Evolutionary conservation across 73 alveolate genomes (phyloP), one percentile per base, ranked within the genome.

Genomic region (Paramecium octaurelia): DNA sequence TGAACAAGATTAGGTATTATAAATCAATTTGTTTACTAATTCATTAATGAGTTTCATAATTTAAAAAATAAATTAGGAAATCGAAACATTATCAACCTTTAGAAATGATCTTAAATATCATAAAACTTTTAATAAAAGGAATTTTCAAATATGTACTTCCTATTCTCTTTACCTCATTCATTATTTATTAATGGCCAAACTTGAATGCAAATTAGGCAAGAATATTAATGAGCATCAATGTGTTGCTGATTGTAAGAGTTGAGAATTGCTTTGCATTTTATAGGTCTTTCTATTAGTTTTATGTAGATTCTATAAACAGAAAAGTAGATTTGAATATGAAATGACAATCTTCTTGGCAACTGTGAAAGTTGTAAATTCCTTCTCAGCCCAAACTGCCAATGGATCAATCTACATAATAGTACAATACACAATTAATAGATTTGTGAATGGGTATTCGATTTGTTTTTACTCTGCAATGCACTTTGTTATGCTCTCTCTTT

Each of bases 381-480:
- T 80, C 57, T 14, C 44, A 80, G n/a, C 38, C 3, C n/a, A 36
- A 9, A 58, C 3, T 11, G 5, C 16, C 20, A 59, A 24, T 29
- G 23, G 34, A 59, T 59, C 40, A 20, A 59, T 59, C 7, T 59
- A 24, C 2, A 24, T 59, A 16, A 59, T 59, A 29, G 34, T 59
- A 59, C 34, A 24, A 29, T 59, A 59, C 24, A 70, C 31, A 70
- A n/a, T 70, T 23, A 34, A 40, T 40, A 42, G 89, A 38, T 76
- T 14, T 42, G 89, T 42, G 89, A 76, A 38, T 76, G 89, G 89
- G 8, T 76, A 4, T 76, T 76, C 89, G 48, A 76, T 43, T 20
- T 76, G 8, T 76, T 76, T 40, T 36, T 76, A 42, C 36, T 76
- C 8, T 40, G 40, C 8, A 76, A 76, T 43, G 27, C 46, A 40